Base-by-base conservation (phyloP, 371 early-diverging fungal genomes). In the Circinella umbellata region DNA sequence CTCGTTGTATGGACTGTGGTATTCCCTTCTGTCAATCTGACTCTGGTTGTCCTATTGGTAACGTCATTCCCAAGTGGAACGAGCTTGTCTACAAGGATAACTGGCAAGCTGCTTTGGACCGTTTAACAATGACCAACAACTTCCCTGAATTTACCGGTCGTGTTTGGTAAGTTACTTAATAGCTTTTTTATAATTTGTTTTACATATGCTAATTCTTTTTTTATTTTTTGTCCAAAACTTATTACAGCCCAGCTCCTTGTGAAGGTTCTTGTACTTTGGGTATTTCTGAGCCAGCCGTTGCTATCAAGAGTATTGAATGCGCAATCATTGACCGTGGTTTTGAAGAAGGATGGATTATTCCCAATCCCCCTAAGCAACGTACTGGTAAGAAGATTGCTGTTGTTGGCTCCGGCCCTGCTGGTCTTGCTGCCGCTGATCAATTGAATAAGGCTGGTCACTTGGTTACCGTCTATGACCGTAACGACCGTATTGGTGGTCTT, bases 31-130 rank as follows among this genome's bases (percentile, higher is more conserved):
- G 98, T 79, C 98, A 98, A 86, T 93, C 94, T 11, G 94, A 96
- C 74, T 90, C 92, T 49, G 98, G 98, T 27, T 98, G 98, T 77
- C 98, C 98, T 27, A 96, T 98, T 61, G 93, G 94, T 66, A 98
- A 98, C 86, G 92, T 97, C 69, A 98, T 98, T 70, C 99, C 99
- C 73, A 96, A 96, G 86, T 98, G 98, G 97, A 98, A 98, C 77
- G 97, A 98, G 54, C 86, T 98, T 14, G 93, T 98, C 39, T 96
- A 90, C 88, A 90, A 92, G 79, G 89, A 95, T 76, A 92, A 96
- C 76, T 98, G 98, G 98, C 87, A 89, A 76, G 95, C 94, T 17
- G 99, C 99, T 8, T 88, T 96, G 46, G 93, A 95, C 73, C 92
- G 98, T 59, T 86, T 98, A 47, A 80, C 94, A 76, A 90, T 95